Percentiles rank a stretch among this genome's conserved stretches.
These are phyloP conservation scores for Parachlorella kessleri DNA, from an alignment of 139 green algal genomes.

Conservation along the genomic window DNA sequence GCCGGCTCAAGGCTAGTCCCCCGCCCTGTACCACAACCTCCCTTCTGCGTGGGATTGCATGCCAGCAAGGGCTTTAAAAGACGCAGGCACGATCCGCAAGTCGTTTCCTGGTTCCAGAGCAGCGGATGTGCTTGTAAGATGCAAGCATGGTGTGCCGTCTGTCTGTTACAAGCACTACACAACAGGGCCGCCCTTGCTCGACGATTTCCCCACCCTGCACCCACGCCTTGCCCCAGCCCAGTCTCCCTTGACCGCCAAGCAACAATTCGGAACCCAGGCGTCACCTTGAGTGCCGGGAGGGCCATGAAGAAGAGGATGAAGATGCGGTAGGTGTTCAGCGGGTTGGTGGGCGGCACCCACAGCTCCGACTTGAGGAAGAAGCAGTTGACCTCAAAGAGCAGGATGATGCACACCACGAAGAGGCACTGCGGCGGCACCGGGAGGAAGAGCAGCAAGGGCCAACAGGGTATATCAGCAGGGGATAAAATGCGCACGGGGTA, in stretches of 20 bases:
- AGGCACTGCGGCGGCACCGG: conserved; percentile 35
- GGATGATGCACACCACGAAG: conserved; percentile 47
- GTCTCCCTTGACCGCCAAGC: neutral
- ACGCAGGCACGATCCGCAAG: too few relatives aligned
- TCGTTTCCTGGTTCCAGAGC: too few relatives aligned
- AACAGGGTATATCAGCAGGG: too few relatives aligned
- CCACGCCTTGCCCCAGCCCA: neutral
- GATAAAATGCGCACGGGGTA: too few relatives aligned
- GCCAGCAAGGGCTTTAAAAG: too few relatives aligned
- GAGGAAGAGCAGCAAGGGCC: too few relatives aligned
- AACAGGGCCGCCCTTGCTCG: neutral
- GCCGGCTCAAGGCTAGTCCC: too few relatives aligned
- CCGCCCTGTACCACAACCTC: too few relatives aligned
- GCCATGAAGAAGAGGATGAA: conserved; percentile 60
- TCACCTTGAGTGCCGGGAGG: conserved; percentile 60
- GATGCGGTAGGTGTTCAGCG: conserved; percentile 80
- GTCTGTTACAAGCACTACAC: neutral
- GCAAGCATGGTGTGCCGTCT: too few relatives aligned
- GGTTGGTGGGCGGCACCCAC: conserved; percentile 86
- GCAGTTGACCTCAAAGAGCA: conserved; percentile 79
- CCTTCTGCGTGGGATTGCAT: too few relatives aligned
- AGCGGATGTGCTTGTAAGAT: too few relatives aligned
- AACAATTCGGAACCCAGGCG: neutral
- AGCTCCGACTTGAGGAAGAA: conserved; percentile 96
- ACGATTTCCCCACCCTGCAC: neutral